Conservation (phyloP, 1,284 basidiomycete genomes). For the Ustilago hordei region DNA sequence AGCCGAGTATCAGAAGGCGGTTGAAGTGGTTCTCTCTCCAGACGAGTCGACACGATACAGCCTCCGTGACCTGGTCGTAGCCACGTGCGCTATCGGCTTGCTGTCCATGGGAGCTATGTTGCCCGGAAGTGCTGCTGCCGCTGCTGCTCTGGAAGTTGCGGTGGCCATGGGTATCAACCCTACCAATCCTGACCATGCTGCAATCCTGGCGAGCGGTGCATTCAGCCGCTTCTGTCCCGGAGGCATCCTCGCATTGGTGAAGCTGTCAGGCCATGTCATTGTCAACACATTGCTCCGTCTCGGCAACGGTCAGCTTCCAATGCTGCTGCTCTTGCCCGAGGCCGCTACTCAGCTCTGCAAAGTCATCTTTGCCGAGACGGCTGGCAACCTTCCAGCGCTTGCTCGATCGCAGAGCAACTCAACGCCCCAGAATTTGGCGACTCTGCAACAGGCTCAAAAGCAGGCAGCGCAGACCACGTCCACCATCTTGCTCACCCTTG, state of each 20-base stretch:
- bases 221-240: slow-evolving; percentile 56
- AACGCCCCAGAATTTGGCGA: slow-evolving; percentile 19
- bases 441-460: slow-evolving; percentile 63
- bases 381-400: slow-evolving; percentile 55
- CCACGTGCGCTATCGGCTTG: slow-evolving; percentile 60
- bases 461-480: slow-evolving; percentile 72
- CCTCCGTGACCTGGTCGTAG: slow-evolving; percentile 62
- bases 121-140: slow-evolving; percentile 48
- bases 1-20: slow-evolving; percentile 71
- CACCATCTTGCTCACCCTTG: slow-evolving; percentile 74
- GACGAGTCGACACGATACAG: slow-evolving; percentile 41
- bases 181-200: slow-evolving; percentile 42
- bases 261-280: slow-evolving; percentile 53
- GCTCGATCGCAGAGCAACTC: slow-evolving; percentile 6
- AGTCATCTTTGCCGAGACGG: slow-evolving; percentile 57
- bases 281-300: slow-evolving; percentile 54
- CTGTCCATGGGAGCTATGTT: slow-evolving; percentile 60
- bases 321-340: slow-evolving; percentile 62
- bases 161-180: slow-evolving; percentile 57
- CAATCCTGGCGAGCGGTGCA: slow-evolving; percentile 44
- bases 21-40: slow-evolving; percentile 62
- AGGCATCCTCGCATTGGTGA: slow-evolving; percentile 61
- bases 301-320: slow-evolving; percentile 60
- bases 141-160: slow-evolving; percentile 52
- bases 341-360: slow-evolving; percentile 47